A percentile compares a stretch with the other conserved stretches of the same genome.
Conservation (phyloP, 2,329 filamentous ascomycete genomes). For the Clonostachys rhizophaga region DNA sequence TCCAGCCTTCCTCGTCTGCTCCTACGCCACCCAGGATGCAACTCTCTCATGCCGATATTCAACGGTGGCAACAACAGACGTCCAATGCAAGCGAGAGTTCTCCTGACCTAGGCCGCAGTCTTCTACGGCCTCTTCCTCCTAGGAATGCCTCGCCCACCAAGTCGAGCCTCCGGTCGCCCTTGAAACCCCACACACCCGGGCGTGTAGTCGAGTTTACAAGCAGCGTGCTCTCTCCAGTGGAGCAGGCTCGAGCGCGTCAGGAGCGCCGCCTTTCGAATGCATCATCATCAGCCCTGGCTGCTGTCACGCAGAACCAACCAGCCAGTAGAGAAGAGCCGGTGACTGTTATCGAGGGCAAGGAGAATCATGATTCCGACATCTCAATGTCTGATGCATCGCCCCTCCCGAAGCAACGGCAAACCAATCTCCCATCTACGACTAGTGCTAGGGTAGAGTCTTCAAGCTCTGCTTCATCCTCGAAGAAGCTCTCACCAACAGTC, state of each 20-base stretch:
- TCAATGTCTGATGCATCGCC: slow-evolving; percentile 19
- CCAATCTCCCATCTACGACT: background rate
- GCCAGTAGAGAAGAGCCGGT: background rate
- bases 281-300: background rate
- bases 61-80: slow-evolving; percentile 33
- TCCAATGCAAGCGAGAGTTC: slow-evolving; percentile 29
- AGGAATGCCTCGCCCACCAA: slow-evolving; percentile 50
- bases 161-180: slow-evolving; percentile 50
- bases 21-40: slow-evolving; percentile 33
- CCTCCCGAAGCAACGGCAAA: slow-evolving; percentile 3
- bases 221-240: slow-evolving; percentile 39
- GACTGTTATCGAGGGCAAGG: slow-evolving; percentile 18
- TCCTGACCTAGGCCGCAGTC: slow-evolving; percentile 24
- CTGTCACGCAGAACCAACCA: background rate
- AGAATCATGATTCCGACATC: slow-evolving; percentile 19
- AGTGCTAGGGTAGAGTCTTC: no score
- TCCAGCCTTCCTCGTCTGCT: slow-evolving; percentile 18
- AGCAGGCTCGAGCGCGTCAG: slow-evolving; percentile 28
- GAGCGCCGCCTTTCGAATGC: slow-evolving; percentile 10
- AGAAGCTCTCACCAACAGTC: slow-evolving; percentile 29
- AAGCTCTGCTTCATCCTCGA: background rate
- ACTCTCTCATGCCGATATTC: slow-evolving; percentile 32
- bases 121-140: slow-evolving; percentile 43
- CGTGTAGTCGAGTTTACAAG: slow-evolving; percentile 54
- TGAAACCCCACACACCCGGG: slow-evolving; percentile 53